Base-by-base conservation (phyloP, 805 yeast species). In the Wickerhamomyces bisporus region DNA sequence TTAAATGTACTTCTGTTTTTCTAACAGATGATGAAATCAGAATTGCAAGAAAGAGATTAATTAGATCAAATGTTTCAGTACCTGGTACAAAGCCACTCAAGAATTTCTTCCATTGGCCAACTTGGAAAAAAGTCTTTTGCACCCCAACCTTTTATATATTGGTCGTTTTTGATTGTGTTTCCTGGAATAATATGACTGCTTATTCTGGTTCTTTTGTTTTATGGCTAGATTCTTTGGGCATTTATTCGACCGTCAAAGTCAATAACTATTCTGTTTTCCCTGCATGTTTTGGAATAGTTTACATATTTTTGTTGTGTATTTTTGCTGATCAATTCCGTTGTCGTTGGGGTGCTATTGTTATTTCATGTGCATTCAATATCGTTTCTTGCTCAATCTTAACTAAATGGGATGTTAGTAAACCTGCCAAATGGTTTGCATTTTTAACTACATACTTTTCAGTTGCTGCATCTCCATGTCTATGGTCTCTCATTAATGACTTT, bases 351-450 rank as follows among this genome's bases (percentile, higher is more conserved):
- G 3, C 80, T 73, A 58, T 45, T 72, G 14, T 65, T 71, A 21
- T 74, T 77, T 29, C 70, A 74, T 52, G 58, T 70, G 6, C 26
- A 6, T 20, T 30, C 16, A 30, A 30, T 13, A 30, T 30, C 16
- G 14, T 61, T 75, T 35, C 71, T 81, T 0, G 77, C 70, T 36
- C 62, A 68, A 1, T 68, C 78, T 66, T 30, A 10, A 30, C 33
- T 6, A 13, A 5, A 20, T 79, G 85, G 85, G 57, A 77, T 44
- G 75, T 79, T 21, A 66, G 78, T 0, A 64, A 64, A 30, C 41
- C 64, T n/a, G 77, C 83, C 13, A 77, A 79, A 56, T 77, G 84
- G 83, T 76, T 70, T 62, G 85, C 78, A 1, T 79, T 73, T 54
- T 64, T 77, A 49, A 64, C 73, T 34, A 76, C 74, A 16, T 79